Base-by-base conservation (phyloP, 2,329 filamentous ascomycete species). In the Orbilia quercus region DNA sequence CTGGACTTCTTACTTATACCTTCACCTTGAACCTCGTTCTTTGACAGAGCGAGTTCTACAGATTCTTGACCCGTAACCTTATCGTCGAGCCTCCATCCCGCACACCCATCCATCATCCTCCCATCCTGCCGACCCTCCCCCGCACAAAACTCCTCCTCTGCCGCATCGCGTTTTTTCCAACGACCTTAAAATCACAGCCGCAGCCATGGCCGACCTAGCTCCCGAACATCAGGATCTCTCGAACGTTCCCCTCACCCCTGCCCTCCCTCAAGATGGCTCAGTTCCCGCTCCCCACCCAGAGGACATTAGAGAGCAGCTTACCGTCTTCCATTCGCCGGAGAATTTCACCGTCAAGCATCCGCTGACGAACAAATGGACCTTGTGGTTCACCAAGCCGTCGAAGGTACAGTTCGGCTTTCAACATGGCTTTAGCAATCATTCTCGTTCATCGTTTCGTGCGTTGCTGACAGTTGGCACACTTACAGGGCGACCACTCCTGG, bases 291-390 rank as follows among this genome's bases (percentile, higher is more conserved):
- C 81, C 67, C 79, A 80, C 62, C 84, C 84, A 63, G 77, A 79
- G 59, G 82, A 81, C 60, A 83, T 84, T 76, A 82, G 82, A 76
- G 89, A 93, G 80, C 84, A 90, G 57, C 86, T 96, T 79, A 99
- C 95, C 50, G 94, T 99, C 78, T 99, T 99, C 84, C 93, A 99
- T 81, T 92, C 98, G 83, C 90, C 95, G 78, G 91, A 97, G 77
- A 97, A 99, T 86, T 99, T 99, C 87, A 99, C 96, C 79, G 95
- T 99, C 82, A 99, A 98, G 87, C 95, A 99, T 82, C 94, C 93
- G 77, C 87, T 99, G 74, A 93, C 96, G 87, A 91, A 97, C 85
- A 90, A 91, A 81, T 99, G 95, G 95, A 98, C 95, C 71, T 85
- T 99, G 65, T 99, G 96, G 96, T 99, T 98, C 85, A 98, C 94